Evolutionary conservation across 768 basidiomycete species (phyloP), one percentile per base, ranked within the genome.

Genomic region (Termitomyces heimii): DNA sequence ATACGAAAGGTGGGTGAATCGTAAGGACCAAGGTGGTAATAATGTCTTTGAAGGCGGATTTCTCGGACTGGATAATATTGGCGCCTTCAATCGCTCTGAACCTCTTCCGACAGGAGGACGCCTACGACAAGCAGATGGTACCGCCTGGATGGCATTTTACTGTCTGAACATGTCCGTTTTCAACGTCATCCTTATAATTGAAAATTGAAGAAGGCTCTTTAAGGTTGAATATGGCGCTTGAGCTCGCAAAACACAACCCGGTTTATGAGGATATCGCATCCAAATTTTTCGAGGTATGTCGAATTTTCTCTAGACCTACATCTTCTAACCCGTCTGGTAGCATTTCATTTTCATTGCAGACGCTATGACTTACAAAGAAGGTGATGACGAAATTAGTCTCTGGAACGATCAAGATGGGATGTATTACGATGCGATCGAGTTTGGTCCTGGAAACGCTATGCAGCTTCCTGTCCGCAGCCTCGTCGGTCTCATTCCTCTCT

Each of bases 101-200:
- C 92, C 94, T 28, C 74, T 99, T 26, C 97, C 97, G 7, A 98
- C 95, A 5, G 96, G 96, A 34, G 97, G 97, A 9, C 83, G 75
- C 18, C 77, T 99, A 57, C 94, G 96, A 54, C 97, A 99, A 73
- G 94, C 97, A 8, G 97, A 99, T 68, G 96, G 96, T 9, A 99
- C 97, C 6, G 93, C 96, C 0, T 99, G 97, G 97, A 99, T 99
- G 97, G 97, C 94, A 32, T 99, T 98, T 76, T 99, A 96, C 72
- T 94, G 88, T 63, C 73, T 98, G 57, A 97, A 97, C 67, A 98
- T 98, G 97, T 92, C 59, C 63, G 83, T 64, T 29, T 9, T 34
- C 37, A 43, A 51, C 31, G 35, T 58, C 13, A 9, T 29, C 50
- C 31, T 28, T 39, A 28, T 37, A 9, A 1, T 28, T 28, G 7